Conservation (phyloP, 805 yeast genomes). For the Monosporozyma aerobia region DNA sequence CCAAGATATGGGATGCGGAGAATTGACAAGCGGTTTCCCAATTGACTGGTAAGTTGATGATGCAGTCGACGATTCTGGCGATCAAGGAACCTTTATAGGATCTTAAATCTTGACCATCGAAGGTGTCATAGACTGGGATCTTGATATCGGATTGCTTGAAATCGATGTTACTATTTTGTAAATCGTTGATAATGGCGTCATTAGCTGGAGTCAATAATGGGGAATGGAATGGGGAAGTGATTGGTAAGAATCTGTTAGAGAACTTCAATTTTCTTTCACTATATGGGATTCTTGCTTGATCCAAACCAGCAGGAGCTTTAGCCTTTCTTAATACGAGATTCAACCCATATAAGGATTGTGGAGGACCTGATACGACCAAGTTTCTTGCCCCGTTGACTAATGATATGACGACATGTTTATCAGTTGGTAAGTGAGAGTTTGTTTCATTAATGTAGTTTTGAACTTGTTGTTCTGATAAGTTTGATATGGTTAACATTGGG, state of each 20-base stretch:
- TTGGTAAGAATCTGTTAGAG: slow-evolving; percentile 89
- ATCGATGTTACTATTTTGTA: slow-evolving; percentile 47
- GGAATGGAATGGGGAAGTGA: slow-evolving; percentile 95
- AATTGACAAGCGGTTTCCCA: slow-evolving; percentile 90
- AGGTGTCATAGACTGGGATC: slow-evolving; percentile 90
- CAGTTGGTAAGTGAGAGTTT: slow-evolving; percentile 85
- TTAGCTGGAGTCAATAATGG: slow-evolving; percentile 71
- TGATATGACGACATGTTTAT: slow-evolving; percentile 83
- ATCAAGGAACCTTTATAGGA: slow-evolving; percentile 44
- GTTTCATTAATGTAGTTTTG: slow-evolving; percentile 74
- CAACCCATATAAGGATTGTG: slow-evolving; percentile 93
- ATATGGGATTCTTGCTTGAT: slow-evolving; percentile 89
- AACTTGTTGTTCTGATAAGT: slow-evolving; percentile 71
- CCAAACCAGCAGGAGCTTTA: slow-evolving; percentile 88
- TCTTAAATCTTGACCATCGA: slow-evolving; percentile 71
- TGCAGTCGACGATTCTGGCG: slow-evolving; percentile 67
- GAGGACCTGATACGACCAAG: slow-evolving; percentile 94
- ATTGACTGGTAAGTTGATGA: slow-evolving; percentile 81
- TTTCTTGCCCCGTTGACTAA: slow-evolving; percentile 93
- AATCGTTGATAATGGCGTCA: slow-evolving; percentile 55
- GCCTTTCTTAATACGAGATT: slow-evolving; percentile 86
- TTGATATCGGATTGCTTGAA: slow-evolving; percentile 47
- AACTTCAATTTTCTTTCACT: slow-evolving; percentile 91
- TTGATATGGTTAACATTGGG: slow-evolving; percentile 94
- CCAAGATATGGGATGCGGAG: slow-evolving; percentile 78